Percentiles rank a stretch among this genome's conserved stretches.
phyloP scores from a whole-genome alignment of 768 basidiomycete species.

The Suillus spraguei region DNA sequence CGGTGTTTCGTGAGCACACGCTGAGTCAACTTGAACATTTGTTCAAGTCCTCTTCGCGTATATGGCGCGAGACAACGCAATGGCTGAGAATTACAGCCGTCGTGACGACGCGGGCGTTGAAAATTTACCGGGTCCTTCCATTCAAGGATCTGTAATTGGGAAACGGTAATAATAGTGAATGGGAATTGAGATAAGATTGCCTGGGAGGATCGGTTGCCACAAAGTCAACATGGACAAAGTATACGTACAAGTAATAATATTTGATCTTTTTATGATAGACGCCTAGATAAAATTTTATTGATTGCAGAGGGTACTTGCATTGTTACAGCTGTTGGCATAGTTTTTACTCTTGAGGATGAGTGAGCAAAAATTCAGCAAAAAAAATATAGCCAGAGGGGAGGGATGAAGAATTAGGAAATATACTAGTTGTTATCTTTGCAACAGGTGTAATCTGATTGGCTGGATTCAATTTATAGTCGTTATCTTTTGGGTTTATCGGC shows the following conservation, averaged over 20 bases:
- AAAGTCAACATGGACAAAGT: constrained; percentile 26
- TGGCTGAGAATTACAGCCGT: not conserved
- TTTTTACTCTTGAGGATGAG: not conserved
- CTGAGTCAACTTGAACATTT: not conserved
- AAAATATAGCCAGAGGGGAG: not conserved
- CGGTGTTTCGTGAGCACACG: not conserved
- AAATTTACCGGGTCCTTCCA: not conserved
- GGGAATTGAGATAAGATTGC: constrained; percentile 15
- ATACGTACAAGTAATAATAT: constrained; percentile 28
- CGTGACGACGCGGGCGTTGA: not conserved
- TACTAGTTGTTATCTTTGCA: constrained; percentile 25
- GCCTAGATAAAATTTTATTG: constrained; percentile 31
- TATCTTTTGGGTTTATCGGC: constrained; percentile 43
- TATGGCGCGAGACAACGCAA: not conserved
- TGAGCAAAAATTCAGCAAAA: not conserved
- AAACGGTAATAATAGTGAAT: constrained; percentile 11
- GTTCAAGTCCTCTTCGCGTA: not conserved
- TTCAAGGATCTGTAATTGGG: constrained; percentile 1
- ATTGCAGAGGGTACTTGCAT: not conserved
- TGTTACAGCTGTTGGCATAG: not conserved
- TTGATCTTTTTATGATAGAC: constrained; percentile 21
- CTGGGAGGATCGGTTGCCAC: constrained; percentile 29
- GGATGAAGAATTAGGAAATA: not conserved
- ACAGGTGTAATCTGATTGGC: constrained; percentile 39
- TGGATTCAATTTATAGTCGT: constrained; percentile 32